Evolutionary conservation across 805 yeast genomes (phyloP), one percentile per base, ranked within the genome.

Genomic region (Sugiyamaella chiloensis): DNA sequence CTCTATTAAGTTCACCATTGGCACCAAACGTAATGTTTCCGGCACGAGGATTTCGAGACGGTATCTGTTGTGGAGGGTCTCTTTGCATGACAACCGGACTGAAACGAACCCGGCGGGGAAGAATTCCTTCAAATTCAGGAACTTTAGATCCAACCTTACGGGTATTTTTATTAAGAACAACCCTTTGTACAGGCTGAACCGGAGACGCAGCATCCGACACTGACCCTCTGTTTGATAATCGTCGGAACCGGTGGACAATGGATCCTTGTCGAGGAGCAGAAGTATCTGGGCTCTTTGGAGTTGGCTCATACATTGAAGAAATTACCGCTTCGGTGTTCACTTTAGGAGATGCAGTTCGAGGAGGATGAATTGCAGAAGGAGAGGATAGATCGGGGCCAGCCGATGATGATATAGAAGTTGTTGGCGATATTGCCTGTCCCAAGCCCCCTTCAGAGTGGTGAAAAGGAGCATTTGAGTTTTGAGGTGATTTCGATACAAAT

Each of bases 61-160:
- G 97, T 52, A 90, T 85, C 62, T 89, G 96, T 60, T 90, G 97
- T 1, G 96, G 96, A 1, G 97, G 97, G 64, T 90, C 96, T 52
- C 72, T 73, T 0, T 73, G 74, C 52, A 88, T 76, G 44, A 83
- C 79, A 43, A 85, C 85, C 3, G 87, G 73, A 0, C 93, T 88
- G 65, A 90, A 90, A 0, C 80, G 75, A 3, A 88, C 96, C 52
- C 90, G 71, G 53, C 78, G 74, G 61, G 86, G 68, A 20, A 56
- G 42, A 5, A 44, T 50, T 8, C 45, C 50, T 12, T 43, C 44
- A 12, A 55, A 40, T 34, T 54, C 52, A 6, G 47, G 30, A n/a
- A 54, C 40, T 27, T 53, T 48, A 32, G 32, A 17, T 6, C 27
- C 35, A 19, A 63, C 60, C 48, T 70, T 63, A 49, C 67, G 66